Conservation (phyloP, 192 early-diverging fungal genomes). For the Rhizophagus prolifer region DNA sequence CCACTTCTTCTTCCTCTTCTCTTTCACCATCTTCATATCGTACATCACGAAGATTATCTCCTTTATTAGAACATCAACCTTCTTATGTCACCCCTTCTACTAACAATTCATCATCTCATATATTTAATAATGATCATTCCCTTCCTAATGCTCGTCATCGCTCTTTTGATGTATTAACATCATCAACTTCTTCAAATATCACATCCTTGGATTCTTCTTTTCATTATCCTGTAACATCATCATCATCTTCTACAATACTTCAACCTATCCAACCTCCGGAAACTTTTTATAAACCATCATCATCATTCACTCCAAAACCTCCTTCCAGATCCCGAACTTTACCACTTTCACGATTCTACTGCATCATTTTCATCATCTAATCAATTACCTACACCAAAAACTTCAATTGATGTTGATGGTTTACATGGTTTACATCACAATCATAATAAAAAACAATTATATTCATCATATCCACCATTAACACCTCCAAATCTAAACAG, state of each 20-base stretch:
- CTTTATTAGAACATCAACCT: constrained; percentile 4
- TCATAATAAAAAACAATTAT: constrained; percentile 5
- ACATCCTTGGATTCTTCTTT: not conserved
- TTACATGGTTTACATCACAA: no score
- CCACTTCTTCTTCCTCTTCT: not conserved
- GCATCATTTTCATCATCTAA: not conserved
- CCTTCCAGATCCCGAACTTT: not conserved
- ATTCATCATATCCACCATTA: not conserved
- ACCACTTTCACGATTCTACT: not conserved
- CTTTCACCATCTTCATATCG: not conserved
- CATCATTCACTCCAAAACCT: not conserved
- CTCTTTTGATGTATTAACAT: not conserved
- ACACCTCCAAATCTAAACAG: not conserved
- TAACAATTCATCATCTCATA: not conserved
- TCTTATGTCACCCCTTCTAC: not conserved
- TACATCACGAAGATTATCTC: constrained; percentile 5
- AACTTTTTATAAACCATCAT: not conserved
- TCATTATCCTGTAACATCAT: not conserved
- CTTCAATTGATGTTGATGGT: constrained; percentile 6
- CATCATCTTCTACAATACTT: not conserved
- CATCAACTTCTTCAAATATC: not conserved
- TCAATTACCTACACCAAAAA: constrained; percentile 18
- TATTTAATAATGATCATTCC: not conserved
- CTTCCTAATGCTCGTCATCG: not conserved
- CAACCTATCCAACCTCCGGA: not conserved